Conservation (phyloP, 768 basidiomycete species). For the Podaxis carcinomalis region DNA sequence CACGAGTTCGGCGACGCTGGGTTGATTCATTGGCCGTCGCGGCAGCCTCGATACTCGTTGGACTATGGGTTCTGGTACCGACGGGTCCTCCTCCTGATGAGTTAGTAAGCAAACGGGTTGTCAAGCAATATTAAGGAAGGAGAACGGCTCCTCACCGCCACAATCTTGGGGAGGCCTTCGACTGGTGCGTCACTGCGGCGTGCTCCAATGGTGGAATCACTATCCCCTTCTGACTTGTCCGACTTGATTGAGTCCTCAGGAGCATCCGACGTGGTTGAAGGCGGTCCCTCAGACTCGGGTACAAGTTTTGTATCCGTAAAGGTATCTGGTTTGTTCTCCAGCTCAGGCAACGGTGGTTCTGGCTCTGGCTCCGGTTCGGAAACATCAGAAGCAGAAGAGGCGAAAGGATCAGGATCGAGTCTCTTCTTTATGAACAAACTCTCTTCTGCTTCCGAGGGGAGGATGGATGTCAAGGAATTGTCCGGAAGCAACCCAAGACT, state of each 20-base stretch:
- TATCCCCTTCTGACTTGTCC: constrained; percentile 62
- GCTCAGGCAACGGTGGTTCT: background rate
- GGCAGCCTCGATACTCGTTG: constrained; percentile 56
- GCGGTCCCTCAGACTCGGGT: background rate
- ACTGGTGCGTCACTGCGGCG: constrained; percentile 26
- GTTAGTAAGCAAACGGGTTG: background rate
- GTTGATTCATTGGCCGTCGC: constrained; percentile 48
- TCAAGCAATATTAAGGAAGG: background rate
- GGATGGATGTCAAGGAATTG: constrained; percentile 56
- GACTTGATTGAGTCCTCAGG: constrained; percentile 13
- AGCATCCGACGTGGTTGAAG: background rate
- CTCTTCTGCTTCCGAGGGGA: constrained; percentile 71
- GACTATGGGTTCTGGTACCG: constrained; percentile 15
- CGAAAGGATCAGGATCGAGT: constrained; percentile 49
- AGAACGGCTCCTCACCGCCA: constrained; percentile 1
- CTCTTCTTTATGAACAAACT: constrained; percentile 41
- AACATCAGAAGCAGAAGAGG: constrained; percentile 69
- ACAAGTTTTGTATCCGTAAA: background rate
- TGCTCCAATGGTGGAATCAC: constrained; percentile 82
- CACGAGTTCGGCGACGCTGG: constrained; percentile 82
- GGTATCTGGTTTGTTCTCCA: background rate
- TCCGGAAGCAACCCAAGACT: constrained; percentile 50
- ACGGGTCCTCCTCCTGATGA: constrained; percentile 1
- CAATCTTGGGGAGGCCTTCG: constrained; percentile 8
- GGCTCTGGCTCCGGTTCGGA: constrained; percentile 55